Evolutionary conservation across 2,329 filamentous ascomycete genomes (phyloP), one percentile per base, ranked within the genome.

Genomic region (Amylocarpus encephaloides): DNA sequence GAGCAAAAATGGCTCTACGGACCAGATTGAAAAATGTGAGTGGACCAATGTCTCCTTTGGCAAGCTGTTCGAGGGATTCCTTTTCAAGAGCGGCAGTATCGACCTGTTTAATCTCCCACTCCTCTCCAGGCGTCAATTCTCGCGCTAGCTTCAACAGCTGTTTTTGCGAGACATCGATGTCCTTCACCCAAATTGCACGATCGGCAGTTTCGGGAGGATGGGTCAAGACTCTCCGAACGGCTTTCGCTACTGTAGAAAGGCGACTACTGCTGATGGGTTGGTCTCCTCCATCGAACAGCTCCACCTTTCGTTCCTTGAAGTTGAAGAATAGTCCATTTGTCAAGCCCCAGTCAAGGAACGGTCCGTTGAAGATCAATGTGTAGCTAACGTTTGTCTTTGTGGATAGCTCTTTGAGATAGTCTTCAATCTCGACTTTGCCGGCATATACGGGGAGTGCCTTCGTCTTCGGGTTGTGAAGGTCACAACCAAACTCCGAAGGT

Each of bases 261-360:
- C 69, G 74, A 0, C 76, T 76, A 9, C 68, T 54, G 41, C 69
- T 75, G 60, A 80, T 74, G 9, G 62, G 58, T 2, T 57, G 53
- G 32, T 79, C 67, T 1, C 80, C 80, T 1, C 72, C 73, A 53
- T 82, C 75, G 46, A 69, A 72, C 0, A 82, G 57, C 0, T 62
- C 68, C 1, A 69, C 67, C 39, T 67, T 70, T 3, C 69, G 66
- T 2, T 68, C 63, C 19, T 71, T 68, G 3, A 71, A 56, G 51
- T 78, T 67, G 4, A 78, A 49, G 12, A 78, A 52, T 53, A 80
- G 73, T 6, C 66, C 66, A 1, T 40, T 62, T 55, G 59, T 35
- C 12, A 73, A 34, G 2, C 69, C 71, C 76, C 74, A 82, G 62
- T 85, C 81, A 52, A 84, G 73, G 64, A 85, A 83, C 0, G 70